phyloP scores from a whole-genome alignment of 108 stramenopile genomes.

The Ochromonas danica region DNA sequence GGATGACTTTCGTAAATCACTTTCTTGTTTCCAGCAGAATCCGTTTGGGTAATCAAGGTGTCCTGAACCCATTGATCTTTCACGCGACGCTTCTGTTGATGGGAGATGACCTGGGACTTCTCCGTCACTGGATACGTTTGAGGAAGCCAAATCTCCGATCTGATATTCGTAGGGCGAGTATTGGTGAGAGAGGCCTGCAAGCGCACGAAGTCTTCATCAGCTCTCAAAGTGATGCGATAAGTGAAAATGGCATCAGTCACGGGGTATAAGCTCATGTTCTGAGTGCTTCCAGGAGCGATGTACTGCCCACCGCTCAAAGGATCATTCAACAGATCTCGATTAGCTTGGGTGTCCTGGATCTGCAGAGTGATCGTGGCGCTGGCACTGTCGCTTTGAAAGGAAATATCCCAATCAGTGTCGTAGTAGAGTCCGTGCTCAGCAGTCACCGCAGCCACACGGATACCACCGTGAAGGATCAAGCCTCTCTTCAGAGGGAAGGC shows the following conservation, averaged over 20 bases:
- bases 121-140: constrained; percentile 3
- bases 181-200: background rate
- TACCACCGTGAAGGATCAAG: constrained; percentile 28
- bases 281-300: background rate
- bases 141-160: constrained; percentile 22
- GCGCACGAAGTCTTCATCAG: constrained; percentile 34
- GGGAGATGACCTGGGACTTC: constrained; percentile 31
- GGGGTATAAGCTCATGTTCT: constrained; percentile 29
- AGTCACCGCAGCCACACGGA: constrained; percentile 22
- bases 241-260: constrained; percentile 16
- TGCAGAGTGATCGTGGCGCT: constrained; percentile 3
- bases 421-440: constrained; percentile 36
- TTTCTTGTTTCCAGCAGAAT: too few species aligned
- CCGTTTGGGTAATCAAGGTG: too few species aligned
- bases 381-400: background rate
- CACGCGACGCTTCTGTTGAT: constrained; percentile 4
- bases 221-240: constrained; percentile 27
- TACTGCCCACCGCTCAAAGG: background rate
- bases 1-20: too few species aligned
- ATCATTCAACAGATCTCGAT: background rate
- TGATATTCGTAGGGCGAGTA: background rate
- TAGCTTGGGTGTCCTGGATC: constrained; percentile 9
- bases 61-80: constrained; percentile 18
- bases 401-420: constrained; percentile 27
- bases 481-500: constrained; percentile 22